phyloP scores from a whole-genome alignment of 305 asterid species.

The Solanum hybrid region DNA sequence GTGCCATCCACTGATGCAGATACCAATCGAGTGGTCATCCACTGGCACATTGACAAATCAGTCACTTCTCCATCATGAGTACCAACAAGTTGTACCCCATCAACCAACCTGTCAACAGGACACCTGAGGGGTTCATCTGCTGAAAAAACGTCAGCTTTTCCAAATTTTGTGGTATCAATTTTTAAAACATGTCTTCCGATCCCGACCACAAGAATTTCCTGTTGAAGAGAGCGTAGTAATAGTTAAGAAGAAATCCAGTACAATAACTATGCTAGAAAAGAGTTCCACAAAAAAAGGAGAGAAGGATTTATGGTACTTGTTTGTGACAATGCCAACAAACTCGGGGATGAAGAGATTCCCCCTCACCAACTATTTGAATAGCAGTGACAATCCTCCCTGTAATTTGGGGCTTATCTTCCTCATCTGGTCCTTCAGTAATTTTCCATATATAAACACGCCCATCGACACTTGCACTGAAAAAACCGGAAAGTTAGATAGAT shows the following conservation, averaged over 20 bases:
- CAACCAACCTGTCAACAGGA: conserved; percentile 55
- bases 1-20: conserved; percentile 91
- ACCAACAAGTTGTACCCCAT: conserved; percentile 84
- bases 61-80: conserved; percentile 90
- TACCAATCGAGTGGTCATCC: conserved; percentile 93
- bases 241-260: not conserved
- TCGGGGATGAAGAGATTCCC: conserved; percentile 76
- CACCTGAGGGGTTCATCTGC: conserved; percentile 82
- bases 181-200: conserved; percentile 60
- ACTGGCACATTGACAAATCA: conserved; percentile 91
- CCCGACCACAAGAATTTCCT: conserved; percentile 91
- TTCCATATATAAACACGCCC: conserved; percentile 89
- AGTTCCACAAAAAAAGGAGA: not conserved
- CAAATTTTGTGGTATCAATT: conserved; percentile 81
- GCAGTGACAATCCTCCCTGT: conserved; percentile 65
- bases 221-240: conserved; percentile 11
- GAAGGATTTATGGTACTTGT: conserved; percentile 39
- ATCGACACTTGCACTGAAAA: conserved; percentile 76
- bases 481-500: conserved; percentile 14
- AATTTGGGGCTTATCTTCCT: conserved; percentile 83
- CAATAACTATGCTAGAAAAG: not conserved
- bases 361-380: conserved; percentile 66
- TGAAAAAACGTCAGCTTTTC: conserved; percentile 59
- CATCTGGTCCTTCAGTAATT: conserved; percentile 83
- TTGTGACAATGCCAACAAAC: conserved; percentile 96